Evolutionary conservation across 2,329 filamentous ascomycete genomes (phyloP), one percentile per base, ranked within the genome.

Genomic region (Penicillium sumatraense): DNA sequence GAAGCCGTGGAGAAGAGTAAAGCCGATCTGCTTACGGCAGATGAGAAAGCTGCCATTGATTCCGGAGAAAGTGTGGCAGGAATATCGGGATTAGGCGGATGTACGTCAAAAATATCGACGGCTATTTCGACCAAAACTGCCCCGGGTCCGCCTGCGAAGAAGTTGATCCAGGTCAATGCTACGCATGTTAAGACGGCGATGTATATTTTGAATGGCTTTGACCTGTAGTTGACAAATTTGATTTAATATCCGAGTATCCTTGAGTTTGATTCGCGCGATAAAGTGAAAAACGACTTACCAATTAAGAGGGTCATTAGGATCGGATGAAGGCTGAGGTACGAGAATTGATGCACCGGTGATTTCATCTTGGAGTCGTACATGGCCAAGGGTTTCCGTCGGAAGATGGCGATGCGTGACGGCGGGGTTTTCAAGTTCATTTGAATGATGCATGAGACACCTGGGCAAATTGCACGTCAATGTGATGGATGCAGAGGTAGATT

Each of bases 161-260:
- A 84, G 67, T 84, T 84, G 69, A 77, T 81, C 68, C 84, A 76
- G 57, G 82, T 75, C 70, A 84, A 83, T 45, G 82, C 80, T 3
- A 80, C 36, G 3, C 51, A 54, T 11, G 46, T 36, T 20, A 57
- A 46, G 13, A 46, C 16, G n/a, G 50, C 50, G 24, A 57, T 42
- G 26, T 50, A 53, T 1, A 53, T 31, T 21, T 46, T 33, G 33
- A 53, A 56, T 1, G n/a, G n/a, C 29, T 33, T 49, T 14, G 45
- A 44, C 50, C 54, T 56, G 20, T 14, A 18, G 13, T 29, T 18
- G 3, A 38, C 18, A 20, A 13, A 13, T 38, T 21, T 27, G n/a
- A 44, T 6, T 9, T 29, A 5, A 26, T 47, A 7, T 38, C 21
- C 21, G 26, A n/a, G 8, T n/a, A n/a, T n/a, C n/a, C n/a, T n/a